Conservation (phyloP, 1,284 basidiomycete species). For the Kalmanozyma brasiliensis region DNA sequence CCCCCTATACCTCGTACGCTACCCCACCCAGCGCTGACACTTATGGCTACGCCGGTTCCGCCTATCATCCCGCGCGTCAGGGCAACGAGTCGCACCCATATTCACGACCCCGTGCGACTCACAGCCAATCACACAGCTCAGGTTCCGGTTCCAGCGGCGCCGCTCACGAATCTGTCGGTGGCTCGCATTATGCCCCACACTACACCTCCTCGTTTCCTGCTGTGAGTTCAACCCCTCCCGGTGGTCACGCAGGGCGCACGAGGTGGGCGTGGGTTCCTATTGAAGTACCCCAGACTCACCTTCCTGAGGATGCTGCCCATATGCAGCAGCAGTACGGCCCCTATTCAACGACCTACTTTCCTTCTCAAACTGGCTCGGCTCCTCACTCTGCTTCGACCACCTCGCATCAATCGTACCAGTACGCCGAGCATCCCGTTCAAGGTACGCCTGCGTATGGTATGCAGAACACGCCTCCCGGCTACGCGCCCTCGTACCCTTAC, state of each 20-base stretch:
- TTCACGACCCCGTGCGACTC: constrained; percentile 13
- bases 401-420: constrained; percentile 21
- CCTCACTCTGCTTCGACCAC: constrained; percentile 15
- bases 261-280: constrained; percentile 51
- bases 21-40: constrained; percentile 1
- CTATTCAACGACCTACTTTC: constrained; percentile 21
- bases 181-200: constrained; percentile 18
- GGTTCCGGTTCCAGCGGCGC: constrained; percentile 10
- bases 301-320: constrained; percentile 30
- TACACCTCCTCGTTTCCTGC: constrained; percentile 25
- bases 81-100: constrained; percentile 14
- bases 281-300: constrained; percentile 40
- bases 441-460: constrained; percentile 11
- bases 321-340: constrained; percentile 24
- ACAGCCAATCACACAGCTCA: constrained; percentile 31
- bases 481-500: constrained; percentile 17
- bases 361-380: constrained; percentile 11
- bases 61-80: constrained; percentile 12
- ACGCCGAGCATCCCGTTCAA: constrained; percentile 11
- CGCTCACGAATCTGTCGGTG: constrained; percentile 14
- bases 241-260: constrained; percentile 30
- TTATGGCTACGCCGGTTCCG: constrained; percentile 13
- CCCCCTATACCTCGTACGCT: constrained; percentile 17
- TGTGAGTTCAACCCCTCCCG: constrained; percentile 24
- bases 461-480: constrained; percentile 16